phyloP scores from a whole-genome alignment of 345 rosid genomes.

The Moringa oleifera region DNA sequence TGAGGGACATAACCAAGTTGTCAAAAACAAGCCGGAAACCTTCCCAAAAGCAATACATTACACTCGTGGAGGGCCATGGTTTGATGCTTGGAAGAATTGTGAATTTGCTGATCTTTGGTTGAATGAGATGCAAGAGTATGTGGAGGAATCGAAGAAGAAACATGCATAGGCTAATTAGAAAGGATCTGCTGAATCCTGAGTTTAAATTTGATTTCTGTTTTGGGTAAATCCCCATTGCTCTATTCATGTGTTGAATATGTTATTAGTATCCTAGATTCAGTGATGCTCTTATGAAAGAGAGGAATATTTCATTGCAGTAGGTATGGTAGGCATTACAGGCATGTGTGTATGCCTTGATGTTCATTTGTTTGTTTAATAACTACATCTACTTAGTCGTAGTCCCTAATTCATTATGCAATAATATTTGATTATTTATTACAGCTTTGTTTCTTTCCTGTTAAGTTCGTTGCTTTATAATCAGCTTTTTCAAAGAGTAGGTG shows the following conservation, averaged over 20 bases:
- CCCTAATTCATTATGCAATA: too few relatives aligned
- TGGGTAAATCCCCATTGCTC: background rate
- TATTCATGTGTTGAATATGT: background rate
- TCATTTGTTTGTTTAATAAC: too few relatives aligned
- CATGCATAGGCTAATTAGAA: conserved; percentile 7
- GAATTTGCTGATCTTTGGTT: conserved; percentile 94
- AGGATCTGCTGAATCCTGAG: conserved; percentile 1
- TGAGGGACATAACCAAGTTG: conserved; percentile 84
- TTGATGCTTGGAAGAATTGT: conserved; percentile 89
- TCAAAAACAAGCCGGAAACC: conserved; percentile 52
- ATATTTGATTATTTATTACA: too few relatives aligned
- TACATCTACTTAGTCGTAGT: too few relatives aligned
- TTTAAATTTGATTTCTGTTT: background rate
- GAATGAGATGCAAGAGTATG: conserved; percentile 63
- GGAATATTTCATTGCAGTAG: background rate
- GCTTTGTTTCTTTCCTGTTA: too few relatives aligned
- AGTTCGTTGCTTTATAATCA: too few relatives aligned
- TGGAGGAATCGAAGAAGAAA: conserved; percentile 23
- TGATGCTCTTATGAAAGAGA: background rate
- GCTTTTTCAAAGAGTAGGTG: too few relatives aligned
- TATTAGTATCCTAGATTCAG: background rate
- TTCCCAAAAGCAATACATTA: conserved; percentile 82
- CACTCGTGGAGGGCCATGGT: conserved; percentile 98
- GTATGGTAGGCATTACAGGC: too few relatives aligned
- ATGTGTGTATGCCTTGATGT: too few relatives aligned